Percentiles rank a stretch among this genome's conserved stretches.
These are phyloP conservation scores for Trichoderma sp. DNA, from an alignment of 2,329 filamentous ascomycete genomes.

Conservation along the genomic window DNA sequence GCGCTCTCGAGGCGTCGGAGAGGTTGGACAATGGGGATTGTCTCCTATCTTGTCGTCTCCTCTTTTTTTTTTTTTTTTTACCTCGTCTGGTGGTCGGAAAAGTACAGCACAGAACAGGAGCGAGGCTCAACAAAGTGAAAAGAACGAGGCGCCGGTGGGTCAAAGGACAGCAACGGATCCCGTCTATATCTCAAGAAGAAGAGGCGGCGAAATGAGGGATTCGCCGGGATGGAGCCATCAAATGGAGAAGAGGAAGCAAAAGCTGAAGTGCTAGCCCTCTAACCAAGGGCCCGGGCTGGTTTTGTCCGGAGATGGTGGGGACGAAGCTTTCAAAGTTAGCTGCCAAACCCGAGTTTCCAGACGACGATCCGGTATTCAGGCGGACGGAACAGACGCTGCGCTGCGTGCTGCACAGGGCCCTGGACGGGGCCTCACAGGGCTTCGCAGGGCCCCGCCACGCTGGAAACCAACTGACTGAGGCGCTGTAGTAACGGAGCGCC, in stretches of 20 bases:
- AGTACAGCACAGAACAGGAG: too few species aligned
- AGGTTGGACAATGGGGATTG: background rate
- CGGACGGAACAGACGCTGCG: background rate
- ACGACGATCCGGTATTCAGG: conserved; percentile 18
- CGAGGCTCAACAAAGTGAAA: background rate
- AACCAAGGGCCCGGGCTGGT: conserved; percentile 7
- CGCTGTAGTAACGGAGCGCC: conserved; percentile 3
- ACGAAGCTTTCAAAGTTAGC: conserved; percentile 14
- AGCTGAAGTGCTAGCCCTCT: conserved; percentile 9
- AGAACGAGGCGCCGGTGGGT: conserved; percentile 1
- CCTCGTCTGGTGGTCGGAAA: conserved; percentile 1
- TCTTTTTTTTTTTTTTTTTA: conserved; percentile 10
- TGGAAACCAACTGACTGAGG: background rate
- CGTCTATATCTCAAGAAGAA: background rate
- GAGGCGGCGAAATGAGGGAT: conserved; percentile 8
- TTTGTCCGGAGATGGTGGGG: conserved; percentile 14
- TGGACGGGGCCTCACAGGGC: too few species aligned
- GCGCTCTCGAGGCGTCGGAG: background rate
- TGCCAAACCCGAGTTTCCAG: conserved; percentile 14
- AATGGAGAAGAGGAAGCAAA: background rate
- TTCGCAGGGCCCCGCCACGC: background rate
- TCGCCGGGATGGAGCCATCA: conserved; percentile 10
- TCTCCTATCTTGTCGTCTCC: conserved; percentile 15
- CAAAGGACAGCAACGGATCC: background rate
- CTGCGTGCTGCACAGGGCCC: background rate